Base-by-base conservation (phyloP, 768 basidiomycete genomes). In the Melanogaster broomeanus region DNA sequence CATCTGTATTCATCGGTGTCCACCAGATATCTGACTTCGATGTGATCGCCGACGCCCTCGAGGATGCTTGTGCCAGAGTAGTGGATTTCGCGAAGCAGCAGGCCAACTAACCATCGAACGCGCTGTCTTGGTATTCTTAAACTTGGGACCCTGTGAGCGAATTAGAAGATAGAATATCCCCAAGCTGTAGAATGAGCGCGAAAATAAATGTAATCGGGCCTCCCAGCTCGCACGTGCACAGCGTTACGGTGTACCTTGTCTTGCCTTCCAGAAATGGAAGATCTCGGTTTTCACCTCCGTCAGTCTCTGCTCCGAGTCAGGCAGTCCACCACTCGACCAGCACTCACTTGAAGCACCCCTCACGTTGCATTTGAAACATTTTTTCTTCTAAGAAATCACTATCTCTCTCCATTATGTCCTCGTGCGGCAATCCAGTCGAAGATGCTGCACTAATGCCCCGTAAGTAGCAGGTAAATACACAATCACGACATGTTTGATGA, bases 341-440 rank as follows among this genome's bases (percentile, higher is more conserved):
- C n/a, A n/a, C n/a, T n/a, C n/a, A n/a, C n/a, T n/a, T n/a, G n/a
- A n/a, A n/a, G n/a, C n/a, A n/a, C n/a, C n/a, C n/a, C n/a, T n/a
- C n/a, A n/a, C n/a, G n/a, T n/a, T n/a, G n/a, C n/a, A n/a, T n/a
- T n/a, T n/a, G n/a, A n/a, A n/a, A n/a, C n/a, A 18, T n/a, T 39
- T 2, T 39, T 2, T 41, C 40, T 13, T 9, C 21, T 8, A 15
- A 41, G n/a, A 21, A 5, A n/a, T 24, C 16, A 16, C 41, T 28
- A 6, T 11, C 41, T 9, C 9, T n/a, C 27, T 51, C 31, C 18
- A 55, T 34, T 40, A 70, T 72, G 69, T 62, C 68, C 22, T 79
- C 81, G 38, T 90, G 88, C 62, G 87, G 82, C 49, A 87, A 87
- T 58, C 84, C 87, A 12, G 70, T 74, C 42, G 85, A 86, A 38